Evolutionary conservation across 1,284 basidiomycete species (phyloP), one percentile per base, ranked within the genome.

Genomic region (Microbotryomycetes sp.): DNA sequence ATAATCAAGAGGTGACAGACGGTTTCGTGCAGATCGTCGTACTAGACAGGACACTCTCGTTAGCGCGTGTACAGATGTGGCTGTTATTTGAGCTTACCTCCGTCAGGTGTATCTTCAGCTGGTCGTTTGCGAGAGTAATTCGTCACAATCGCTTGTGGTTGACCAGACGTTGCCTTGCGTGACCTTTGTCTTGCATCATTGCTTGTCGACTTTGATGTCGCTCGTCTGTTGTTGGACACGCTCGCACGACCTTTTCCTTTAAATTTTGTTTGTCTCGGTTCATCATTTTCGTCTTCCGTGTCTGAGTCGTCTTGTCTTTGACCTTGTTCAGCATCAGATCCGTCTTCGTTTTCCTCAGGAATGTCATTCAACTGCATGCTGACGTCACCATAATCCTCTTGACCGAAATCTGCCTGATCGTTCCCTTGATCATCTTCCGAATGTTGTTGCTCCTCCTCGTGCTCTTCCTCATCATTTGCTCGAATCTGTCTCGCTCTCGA

Each of bases 1-100:
- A 78, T 82, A 96, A 47, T 91, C 87, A 29, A 98, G 79, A 2
- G 94, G 96, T 52, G 79, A 78, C 70, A 85, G 86, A 16, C 86
- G 84, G 58, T 82, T 79, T 23, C 93, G 85, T 53, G 79, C 80
- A 31, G 88, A 86, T 51, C 89, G 84, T 7, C 92, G 85, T 3
- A 88, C 79, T 65, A 22, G 3, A 1, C 6, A 26, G 23, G 6
- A 4, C 19, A 50, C 14, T 47, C 3, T 36, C 46, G 42, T 2
- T 14, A 6, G 49, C n/a, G 6, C 32, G 50, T 30, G 19, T 31
- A n/a, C n/a, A n/a, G n/a, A n/a, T n/a, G n/a, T n/a, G n/a, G n/a
- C n/a, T n/a, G n/a, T n/a, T n/a, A 58, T 64, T 31, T 26, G 29
- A 23, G 53, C 50, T 67, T 59, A 45, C 71, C 66, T 4, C 63